Conservation (phyloP, 352 stramenopile species). For the Globisporangium carolinianum region DNA sequence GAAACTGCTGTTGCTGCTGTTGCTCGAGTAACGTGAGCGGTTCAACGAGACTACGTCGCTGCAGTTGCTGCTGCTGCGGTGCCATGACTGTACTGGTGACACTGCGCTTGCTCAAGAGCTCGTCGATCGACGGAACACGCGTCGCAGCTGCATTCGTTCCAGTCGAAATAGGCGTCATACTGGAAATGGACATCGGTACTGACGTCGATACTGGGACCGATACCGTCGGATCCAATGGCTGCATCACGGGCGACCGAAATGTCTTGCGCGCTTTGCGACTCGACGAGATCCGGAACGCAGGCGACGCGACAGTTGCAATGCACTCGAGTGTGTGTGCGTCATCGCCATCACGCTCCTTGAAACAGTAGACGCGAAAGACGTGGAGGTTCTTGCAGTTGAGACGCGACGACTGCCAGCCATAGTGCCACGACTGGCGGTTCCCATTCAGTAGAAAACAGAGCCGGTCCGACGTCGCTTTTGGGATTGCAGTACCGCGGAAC, state of each 20-base stretch:
- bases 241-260: slow-evolving; percentile 42
- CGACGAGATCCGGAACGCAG: slow-evolving; percentile 72
- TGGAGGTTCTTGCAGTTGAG: slow-evolving; percentile 84
- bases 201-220: too few species aligned
- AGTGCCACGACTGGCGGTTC: slow-evolving; percentile 84
- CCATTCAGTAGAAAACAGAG: slow-evolving; percentile 73
- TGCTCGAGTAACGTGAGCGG: slow-evolving; percentile 13
- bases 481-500: slow-evolving; percentile 51
- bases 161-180: too few species aligned
- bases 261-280: slow-evolving; percentile 79
- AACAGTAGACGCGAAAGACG: slow-evolving; percentile 74
- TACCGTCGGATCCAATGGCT: not conserved
- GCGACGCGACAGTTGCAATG: slow-evolving; percentile 46
- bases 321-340: slow-evolving; percentile 29
- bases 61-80: slow-evolving; percentile 6
- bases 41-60: slow-evolving; percentile 15
- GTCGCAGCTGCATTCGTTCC: not conserved
- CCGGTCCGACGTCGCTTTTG: slow-evolving; percentile 15
- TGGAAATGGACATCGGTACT: too few species aligned
- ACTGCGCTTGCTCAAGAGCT: slow-evolving; percentile 24
- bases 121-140: slow-evolving; percentile 36
- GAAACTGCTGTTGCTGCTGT: not conserved
- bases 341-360: slow-evolving; percentile 21
- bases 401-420: slow-evolving; percentile 77
- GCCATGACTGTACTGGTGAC: not conserved